Base-by-base conservation (phyloP, 129 eudicot species). In the Pseudognaphalium luteoalbum region DNA sequence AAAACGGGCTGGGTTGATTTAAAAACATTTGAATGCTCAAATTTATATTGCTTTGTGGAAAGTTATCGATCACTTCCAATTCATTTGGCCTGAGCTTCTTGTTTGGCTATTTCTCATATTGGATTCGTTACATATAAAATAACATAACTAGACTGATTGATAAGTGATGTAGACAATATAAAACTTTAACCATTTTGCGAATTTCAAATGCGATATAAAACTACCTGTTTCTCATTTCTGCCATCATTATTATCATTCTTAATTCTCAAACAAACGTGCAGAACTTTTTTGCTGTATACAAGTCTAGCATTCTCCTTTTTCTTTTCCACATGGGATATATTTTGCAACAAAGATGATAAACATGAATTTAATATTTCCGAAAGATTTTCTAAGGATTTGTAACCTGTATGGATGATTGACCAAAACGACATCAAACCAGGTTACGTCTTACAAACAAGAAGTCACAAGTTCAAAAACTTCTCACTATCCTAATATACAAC, bases 401-500 rank as follows among this genome's bases (percentile, higher is more conserved):
- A 47, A 19, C 22, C 44, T 32, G 20, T n/a, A 17, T 65, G 47
- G 70, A 30, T 33, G 70, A 65, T 65, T 65, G 20, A 65, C 32
- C 70, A 65, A 65, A 29, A 65, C 12, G 47, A 65, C 20, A 30
- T 65, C 70, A 16, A 29, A 37, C 44, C 47, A 15, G 42, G 70
- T 32, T 0, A 42, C 57, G n/a, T 7, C 47, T 4, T 19, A 19
- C 65, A 66, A 54, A 28, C 28, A 17, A 64, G 11, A 22, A 52
- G 16, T 35, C 12, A 71, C 29, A 35, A 73, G 32, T 29, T 17
- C 7, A 7, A 68, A 42, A 74, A 28, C 52, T 19, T 20, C 50
- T 0, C 16, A 52, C 60, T 58, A 21, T 14, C 10, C 22, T 69
- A 78, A 70, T 60, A 59, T 70, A 78, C 82, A 71, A 58, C 62